A percentile compares a stretch with the other conserved stretches of the same genome.
phyloP scores from a whole-genome alignment of 2,329 filamentous ascomycete species.

The Claviceps sp. region DNA sequence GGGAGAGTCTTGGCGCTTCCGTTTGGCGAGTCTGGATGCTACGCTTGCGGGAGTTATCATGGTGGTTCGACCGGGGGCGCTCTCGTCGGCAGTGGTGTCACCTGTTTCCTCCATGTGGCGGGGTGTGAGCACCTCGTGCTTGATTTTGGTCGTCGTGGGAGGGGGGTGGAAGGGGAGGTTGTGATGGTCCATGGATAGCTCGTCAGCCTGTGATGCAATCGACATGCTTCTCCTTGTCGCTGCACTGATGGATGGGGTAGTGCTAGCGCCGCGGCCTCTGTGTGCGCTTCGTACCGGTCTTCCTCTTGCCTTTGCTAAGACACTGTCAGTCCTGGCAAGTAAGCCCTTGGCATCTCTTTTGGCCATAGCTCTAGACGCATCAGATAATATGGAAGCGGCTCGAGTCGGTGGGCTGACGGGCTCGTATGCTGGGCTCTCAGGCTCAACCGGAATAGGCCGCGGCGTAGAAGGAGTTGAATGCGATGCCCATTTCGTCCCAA shows the following conservation, averaged over 20 bases:
- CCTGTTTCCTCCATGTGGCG: constrained; percentile 38
- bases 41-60: constrained; percentile 24
- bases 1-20: constrained; percentile 40
- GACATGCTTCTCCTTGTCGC: constrained; percentile 31
- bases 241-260: constrained; percentile 21
- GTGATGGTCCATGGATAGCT: constrained; percentile 29
- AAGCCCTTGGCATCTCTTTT: constrained; percentile 20
- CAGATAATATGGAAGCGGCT: constrained; percentile 23
- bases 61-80: constrained; percentile 25
- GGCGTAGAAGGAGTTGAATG: constrained; percentile 47
- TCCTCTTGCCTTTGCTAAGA: constrained; percentile 19
- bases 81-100: constrained; percentile 44
- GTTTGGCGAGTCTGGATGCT: constrained; percentile 32
- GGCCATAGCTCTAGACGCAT: constrained; percentile 13
- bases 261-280: constrained; percentile 20
- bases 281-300: constrained; percentile 24
- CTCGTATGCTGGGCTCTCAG: constrained; percentile 41
- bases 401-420: constrained; percentile 42
- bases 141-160: constrained; percentile 31
- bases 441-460: constrained; percentile 21
- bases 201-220: constrained; percentile 32
- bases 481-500: constrained; percentile 46
- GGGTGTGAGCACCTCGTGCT: constrained; percentile 47
- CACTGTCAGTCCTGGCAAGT: constrained; percentile 11
- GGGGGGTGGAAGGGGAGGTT: constrained; percentile 12